Evolutionary conservation across 176 grass and related monocot genomes (phyloP), one percentile per base, ranked within the genome.

Genomic region (Alopecurus myosuroides): DNA sequence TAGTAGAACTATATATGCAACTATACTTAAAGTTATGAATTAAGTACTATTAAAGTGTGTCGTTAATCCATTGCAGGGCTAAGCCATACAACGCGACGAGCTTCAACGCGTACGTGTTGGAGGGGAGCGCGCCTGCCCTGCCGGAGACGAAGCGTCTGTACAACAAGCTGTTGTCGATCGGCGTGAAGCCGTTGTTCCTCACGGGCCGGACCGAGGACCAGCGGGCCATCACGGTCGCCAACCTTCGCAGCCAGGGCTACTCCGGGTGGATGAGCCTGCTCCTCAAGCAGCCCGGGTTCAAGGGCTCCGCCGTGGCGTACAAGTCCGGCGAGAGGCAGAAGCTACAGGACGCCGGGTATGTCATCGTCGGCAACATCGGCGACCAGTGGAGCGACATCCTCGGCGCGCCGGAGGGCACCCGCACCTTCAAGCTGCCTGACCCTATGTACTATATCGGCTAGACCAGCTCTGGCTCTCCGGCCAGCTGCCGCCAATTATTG

Each of bases 301-400:
- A 83, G 44, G 28, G 5, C 14, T 48, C 74, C 8, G 56, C 84
- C 4, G 11, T 88, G 14, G 48, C 74, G 23, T 94, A 45, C 77
- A 94, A 94, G 83, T 83, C 85, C 20, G 82, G 75, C 23, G 82
- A 78, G 78, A 56, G 88, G 2, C 77, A 58, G 41, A 90, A 89
- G 79, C 51, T 94, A 25, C 11, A 35, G 65, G 76, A 70, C 42
- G 63, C 81, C 1, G 86, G 92, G 1, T 89, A 51, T 2, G 18
- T 75, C 23, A 91, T 94, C n/a, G 71, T 88, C 9, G 86, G 83
- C 20, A 88, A 79, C 86, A 89, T 88, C 22, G 92, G 89, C 1
- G 92, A 94, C 81, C 92, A 94, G 63, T 94, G 89, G 92, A 89
- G 89, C 29, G 92, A 91, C 63, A 70, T 94, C 60, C 60, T 91